Base-by-base conservation (phyloP, 2,329 filamentous ascomycete genomes). In the Juglanconis juglandina region DNA sequence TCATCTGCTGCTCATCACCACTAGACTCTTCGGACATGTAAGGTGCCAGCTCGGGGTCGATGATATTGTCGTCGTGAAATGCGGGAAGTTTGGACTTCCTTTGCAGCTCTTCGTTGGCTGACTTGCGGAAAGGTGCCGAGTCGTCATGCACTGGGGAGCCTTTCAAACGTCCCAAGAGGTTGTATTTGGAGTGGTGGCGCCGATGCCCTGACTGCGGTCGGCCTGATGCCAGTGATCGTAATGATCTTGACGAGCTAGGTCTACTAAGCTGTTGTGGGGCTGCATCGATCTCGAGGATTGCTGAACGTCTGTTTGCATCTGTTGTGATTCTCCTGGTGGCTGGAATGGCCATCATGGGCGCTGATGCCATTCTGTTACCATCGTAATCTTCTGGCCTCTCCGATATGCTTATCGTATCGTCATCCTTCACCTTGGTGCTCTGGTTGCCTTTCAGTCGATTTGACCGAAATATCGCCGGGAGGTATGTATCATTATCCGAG, bases 51-150 rank as follows among this genome's bases (percentile, higher is more conserved):
- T 99, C 95, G 1, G 95, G 95, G 71, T 99, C 95, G 67, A 99
- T 98, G 67, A 99, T 96, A 70, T 95, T 98, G 77, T 99, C 95
- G 70, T 95, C 92, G 72, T 99, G 95, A 68, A 99, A 98, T n/a
- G 92, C 92, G 14, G 93, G 89, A 41, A 96, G 82, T 47, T 87
- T 86, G 7, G 85, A 78, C 64, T 87, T 88, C 64, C 83, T 86
- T 4, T 81, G 77, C 52, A 81, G 76, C 61, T 92, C 88, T 56
- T 96, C 86, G 9, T 79, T 86, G 17, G 81, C 78, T 10, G 87
- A 81, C 61, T 89, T 89, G 58, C 92, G 91, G 66, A 98, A 98
- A 0, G 95, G 95, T 0, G 91, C 94, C 60, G 91, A 84, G 63
- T 97, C 91, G 61, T 96, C 91, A 17, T 87, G 79, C 5, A 82